phyloP scores from a whole-genome alignment of 2,329 filamentous ascomycete species.

The Ophioceras dolichostomum region DNA sequence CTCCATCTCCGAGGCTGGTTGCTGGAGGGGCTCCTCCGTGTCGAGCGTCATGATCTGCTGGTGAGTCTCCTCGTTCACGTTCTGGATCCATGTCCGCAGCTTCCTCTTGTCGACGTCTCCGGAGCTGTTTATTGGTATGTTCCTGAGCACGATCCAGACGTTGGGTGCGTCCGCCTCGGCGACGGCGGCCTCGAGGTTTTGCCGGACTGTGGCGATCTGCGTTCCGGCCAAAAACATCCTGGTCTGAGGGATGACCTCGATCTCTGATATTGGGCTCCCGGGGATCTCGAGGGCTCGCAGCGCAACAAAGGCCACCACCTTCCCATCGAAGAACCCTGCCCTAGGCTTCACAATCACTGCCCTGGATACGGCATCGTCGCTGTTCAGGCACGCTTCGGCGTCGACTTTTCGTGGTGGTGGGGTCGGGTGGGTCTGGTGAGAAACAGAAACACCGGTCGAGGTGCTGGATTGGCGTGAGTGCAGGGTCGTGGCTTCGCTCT shows the following conservation, averaged over 20 bases:
- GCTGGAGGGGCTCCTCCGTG: constrained; percentile 19
- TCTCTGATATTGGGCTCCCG: constrained; percentile 17
- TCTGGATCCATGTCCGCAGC: constrained; percentile 41
- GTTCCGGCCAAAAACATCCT: constrained; percentile 27
- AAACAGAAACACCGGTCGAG: too few species aligned
- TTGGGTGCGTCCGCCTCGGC: constrained; percentile 26
- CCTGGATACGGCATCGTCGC: constrained; percentile 26
- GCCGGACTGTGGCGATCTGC: constrained; percentile 27
- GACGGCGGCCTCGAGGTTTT: constrained; percentile 18
- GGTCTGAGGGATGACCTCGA: constrained; percentile 21
- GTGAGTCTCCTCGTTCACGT: constrained; percentile 33
- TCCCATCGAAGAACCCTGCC: constrained; percentile 37
- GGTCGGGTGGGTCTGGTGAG: not conserved
- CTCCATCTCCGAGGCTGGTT: constrained; percentile 24
- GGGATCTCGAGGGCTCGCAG: constrained; percentile 15
- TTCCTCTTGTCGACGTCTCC: constrained; percentile 28
- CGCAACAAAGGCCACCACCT: constrained; percentile 33
- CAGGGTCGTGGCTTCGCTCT: constrained; percentile 3
- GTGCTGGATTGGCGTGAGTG: constrained; percentile 12
- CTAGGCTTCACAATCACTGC: constrained; percentile 31
- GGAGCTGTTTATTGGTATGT: constrained; percentile 27
- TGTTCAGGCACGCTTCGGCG: constrained; percentile 11
- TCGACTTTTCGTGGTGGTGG: constrained; percentile 6
- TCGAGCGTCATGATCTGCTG: constrained; percentile 31
- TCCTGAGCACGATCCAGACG: constrained; percentile 34